Conservation (phyloP, 1,139 yeast species). For the Pichia cactophila region DNA sequence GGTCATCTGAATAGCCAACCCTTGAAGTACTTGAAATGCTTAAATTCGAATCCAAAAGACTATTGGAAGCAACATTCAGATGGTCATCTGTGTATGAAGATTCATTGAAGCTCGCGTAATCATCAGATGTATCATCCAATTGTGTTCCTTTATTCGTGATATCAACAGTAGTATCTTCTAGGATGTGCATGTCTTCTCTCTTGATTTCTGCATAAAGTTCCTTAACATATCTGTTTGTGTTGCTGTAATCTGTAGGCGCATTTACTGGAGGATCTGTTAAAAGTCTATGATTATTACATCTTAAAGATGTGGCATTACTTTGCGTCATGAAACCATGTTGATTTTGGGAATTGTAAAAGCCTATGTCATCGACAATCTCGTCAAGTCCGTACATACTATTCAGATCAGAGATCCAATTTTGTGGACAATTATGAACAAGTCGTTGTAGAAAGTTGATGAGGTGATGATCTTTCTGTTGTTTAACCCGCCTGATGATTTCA, state of each 20-base stretch:
- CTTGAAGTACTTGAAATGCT: neutral
- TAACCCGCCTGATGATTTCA: slow-evolving; percentile 4
- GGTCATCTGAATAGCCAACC: neutral
- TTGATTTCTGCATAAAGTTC: neutral
- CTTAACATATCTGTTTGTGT: neutral
- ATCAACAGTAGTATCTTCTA: neutral
- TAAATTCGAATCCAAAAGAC: too few species aligned
- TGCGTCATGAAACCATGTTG: slow-evolving; percentile 1
- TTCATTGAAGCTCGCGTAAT: neutral
- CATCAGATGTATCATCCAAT: neutral
- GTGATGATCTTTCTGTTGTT: slow-evolving; percentile 9
- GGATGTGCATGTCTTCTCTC: neutral
- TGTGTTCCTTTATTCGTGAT: neutral
- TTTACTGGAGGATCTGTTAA: neutral
- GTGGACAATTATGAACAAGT: slow-evolving; percentile 8
- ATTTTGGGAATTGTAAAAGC: slow-evolving; percentile 1
- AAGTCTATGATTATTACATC: neutral
- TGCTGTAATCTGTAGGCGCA: neutral
- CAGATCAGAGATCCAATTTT: slow-evolving; percentile 7
- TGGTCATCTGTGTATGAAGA: neutral
- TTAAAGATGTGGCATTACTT: neutral
- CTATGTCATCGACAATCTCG: slow-evolving; percentile 5
- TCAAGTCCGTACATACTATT: slow-evolving; percentile 10
- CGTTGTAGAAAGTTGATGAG: slow-evolving; percentile 9
- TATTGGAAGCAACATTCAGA: too few species aligned